A percentile compares a stretch with the other conserved stretches of the same genome.
Evolutionary conservation across 2,329 filamentous ascomycete species (phyloP).

Genomic region (Pseudogymnoascus sp.): DNA sequence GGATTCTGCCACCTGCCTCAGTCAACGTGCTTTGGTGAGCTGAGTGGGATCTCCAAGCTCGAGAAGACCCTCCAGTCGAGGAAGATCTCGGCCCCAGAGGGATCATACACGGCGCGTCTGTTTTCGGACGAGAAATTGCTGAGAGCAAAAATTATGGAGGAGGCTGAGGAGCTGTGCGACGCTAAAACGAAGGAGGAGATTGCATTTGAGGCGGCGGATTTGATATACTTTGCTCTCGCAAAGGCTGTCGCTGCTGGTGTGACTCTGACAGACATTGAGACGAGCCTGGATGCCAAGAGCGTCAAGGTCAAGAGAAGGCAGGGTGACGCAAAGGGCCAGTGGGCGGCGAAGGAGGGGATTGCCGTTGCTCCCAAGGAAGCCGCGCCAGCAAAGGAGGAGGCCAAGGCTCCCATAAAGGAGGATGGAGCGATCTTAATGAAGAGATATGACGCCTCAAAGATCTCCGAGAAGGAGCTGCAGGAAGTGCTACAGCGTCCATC

Average conservation of each 20-base stretch:
- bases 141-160: slow-evolving; percentile 95
- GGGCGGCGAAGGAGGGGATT: slow-evolving; percentile 76
- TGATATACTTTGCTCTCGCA: slow-evolving; percentile 92
- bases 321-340: slow-evolving; percentile 90
- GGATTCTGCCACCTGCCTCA: slow-evolving; percentile 92
- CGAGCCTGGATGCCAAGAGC: slow-evolving; percentile 87
- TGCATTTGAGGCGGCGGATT: slow-evolving; percentile 88
- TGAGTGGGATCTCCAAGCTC: slow-evolving; percentile 71
- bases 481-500: slow-evolving; percentile 80
- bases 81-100: slow-evolving; percentile 73
- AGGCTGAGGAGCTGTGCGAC: slow-evolving; percentile 89
- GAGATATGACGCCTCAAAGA: slow-evolving; percentile 62
- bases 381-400: slow-evolving; percentile 30
- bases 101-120: slow-evolving; percentile 87
- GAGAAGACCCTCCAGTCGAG: slow-evolving; percentile 80
- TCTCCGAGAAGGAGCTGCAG: slow-evolving; percentile 56
- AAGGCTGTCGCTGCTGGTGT: slow-evolving; percentile 83
- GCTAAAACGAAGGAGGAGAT: slow-evolving; percentile 75
- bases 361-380: slow-evolving; percentile 19
- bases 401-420: slow-evolving; percentile 42
- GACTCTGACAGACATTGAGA: slow-evolving; percentile 79
- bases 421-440: slow-evolving; percentile 67
- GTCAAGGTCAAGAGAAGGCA: slow-evolving; percentile 89
- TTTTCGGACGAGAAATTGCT: slow-evolving; percentile 89
- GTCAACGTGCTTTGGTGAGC: slow-evolving; percentile 83